Evolutionary conservation across 1,284 basidiomycete species (phyloP), one percentile per base, ranked within the genome.

Genomic region (Heterobasidion occidentale): DNA sequence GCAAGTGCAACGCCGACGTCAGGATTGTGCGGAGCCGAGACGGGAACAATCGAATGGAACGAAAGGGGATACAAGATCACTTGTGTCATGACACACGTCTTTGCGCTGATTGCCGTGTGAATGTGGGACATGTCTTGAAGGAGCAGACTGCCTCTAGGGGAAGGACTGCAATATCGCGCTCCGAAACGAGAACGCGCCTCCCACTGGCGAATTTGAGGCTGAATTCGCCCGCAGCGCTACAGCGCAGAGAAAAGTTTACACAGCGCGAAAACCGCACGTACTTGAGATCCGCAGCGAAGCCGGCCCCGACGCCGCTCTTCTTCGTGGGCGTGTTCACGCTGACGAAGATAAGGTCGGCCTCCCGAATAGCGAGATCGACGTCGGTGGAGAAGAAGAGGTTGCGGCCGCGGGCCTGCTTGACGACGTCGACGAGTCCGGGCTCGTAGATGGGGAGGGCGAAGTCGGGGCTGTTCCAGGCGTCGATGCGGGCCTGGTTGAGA

Each of bases 371-470:
- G 69, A 87, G 87, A 75, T 98, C 94, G 64, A 99, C 91, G 64
- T 98, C 88, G 53, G 94, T 96, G 34, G 90, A 91, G 80, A 99
- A 99, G 79, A 98, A 98, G 61, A 99, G 84, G 76, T 99, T 99
- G 72, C 87, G 86, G 46, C 93, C 95, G 55, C 96, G 86, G 58
- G 92, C 89, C 65, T 84, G 70, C 67, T 87, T 86, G 64, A 99
- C 92, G 63, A 99, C 92, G 51, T 90, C 93, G 61, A 87, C 93
- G n/a, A 99, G 84, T 53, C 95, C 95, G 14, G 97, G 96, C 72
- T 99, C 96, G 71, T 97, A 99, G 70, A 99, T 98, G 48, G 94
- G 94, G 33, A 94, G 74, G 45, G 77, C 72, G 70, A 81, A 92
- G 67, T 88, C 78, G 36, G 77, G 64, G 69, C 80, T 84, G 77